Evolutionary conservation across 208 protist genomes (phyloP), one percentile per base, ranked within the genome.

Genomic region (Crithidia fasciculata): DNA sequence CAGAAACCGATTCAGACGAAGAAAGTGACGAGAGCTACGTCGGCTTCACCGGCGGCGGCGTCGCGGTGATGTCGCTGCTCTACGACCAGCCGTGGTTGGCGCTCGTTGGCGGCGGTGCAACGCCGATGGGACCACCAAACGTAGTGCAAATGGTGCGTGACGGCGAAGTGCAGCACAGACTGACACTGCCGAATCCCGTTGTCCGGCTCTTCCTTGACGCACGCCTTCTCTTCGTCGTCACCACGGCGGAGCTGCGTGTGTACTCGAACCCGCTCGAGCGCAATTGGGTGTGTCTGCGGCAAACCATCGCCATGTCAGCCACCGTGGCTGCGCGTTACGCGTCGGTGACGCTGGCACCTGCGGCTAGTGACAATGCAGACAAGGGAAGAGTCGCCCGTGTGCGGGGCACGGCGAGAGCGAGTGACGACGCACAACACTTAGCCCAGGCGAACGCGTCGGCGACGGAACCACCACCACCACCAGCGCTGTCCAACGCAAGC

Each of bases 31-130:
- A 82, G 8, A 62, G 40, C 43, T 67, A 15, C 50, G 52, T 85
- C 58, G 73, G 67, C 41, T 81, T 86, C 19, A 39, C 47, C 8
- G 85, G 83, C 37, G 79, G 74, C 43, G 87, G 87, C 12, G 85
- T 94, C 52, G 80, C 77, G 47, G 81, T 80, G 9, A 85, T 94
- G 76, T 79, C 89, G 49, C 64, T 94, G 8, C 79, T 92, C 8
- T 90, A 88, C 55, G 76, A 89, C 60, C 83, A 85, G 45, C 72
- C 80, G 15, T 83, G 82, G 69, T 53, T 94, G 28, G 86, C 89
- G 15, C 56, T 88, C n/a, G 86, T 90, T 1, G 89, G 85, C 6
- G 87, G 87, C 47, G 87, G 85, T 0, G 78, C 80, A 13, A 85
- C 84, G 18, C 86, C 89, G 56, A 76, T 89, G 64, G 80, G 79